Evolutionary conservation across 139 green algal genomes (phyloP).

Genomic region (Chlorella sorokiniana): DNA sequence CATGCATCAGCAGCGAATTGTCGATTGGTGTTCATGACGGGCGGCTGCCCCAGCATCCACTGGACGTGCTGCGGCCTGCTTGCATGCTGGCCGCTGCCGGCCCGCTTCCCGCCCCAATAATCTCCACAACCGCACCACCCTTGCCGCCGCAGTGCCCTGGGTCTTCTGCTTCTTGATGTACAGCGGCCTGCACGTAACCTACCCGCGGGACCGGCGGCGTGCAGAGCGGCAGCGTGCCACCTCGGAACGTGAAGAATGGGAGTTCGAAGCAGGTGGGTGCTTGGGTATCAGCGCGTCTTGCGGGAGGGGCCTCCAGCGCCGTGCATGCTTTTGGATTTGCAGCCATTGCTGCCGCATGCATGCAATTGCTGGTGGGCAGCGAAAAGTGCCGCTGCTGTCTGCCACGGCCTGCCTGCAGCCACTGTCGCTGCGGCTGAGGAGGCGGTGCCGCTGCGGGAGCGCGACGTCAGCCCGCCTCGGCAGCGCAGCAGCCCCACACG

Average conservation of each 20-base stretch:
- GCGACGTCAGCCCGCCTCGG: not conserved
- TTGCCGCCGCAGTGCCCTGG: constrained; percentile 36
- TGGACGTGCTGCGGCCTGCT: not conserved
- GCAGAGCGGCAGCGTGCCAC: constrained; percentile 10
- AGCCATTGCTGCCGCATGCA: not conserved
- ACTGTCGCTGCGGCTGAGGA: not conserved
- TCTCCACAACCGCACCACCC: not conserved
- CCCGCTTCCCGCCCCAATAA: not conserved
- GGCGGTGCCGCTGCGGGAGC: constrained; percentile 1
- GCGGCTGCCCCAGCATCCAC: no score
- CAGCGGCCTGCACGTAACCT: constrained; percentile 55
- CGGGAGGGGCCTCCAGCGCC: no score
- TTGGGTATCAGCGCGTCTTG: not conserved
- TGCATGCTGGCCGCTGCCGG: not conserved
- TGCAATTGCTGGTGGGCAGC: not conserved
- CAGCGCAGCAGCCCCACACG: not conserved
- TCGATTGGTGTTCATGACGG: no score
- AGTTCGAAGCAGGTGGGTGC: constrained; percentile 1
- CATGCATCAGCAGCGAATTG: no score
- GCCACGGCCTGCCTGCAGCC: not conserved
- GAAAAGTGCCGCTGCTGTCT: no score
- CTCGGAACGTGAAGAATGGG: not conserved
- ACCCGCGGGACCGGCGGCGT: constrained; percentile 45
- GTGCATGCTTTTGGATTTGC: not conserved
- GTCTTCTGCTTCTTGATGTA: constrained; percentile 59